Evolutionary conservation across 1,139 yeast genomes (phyloP).

Genomic region (Protomyces arabidopsidicola): DNA sequence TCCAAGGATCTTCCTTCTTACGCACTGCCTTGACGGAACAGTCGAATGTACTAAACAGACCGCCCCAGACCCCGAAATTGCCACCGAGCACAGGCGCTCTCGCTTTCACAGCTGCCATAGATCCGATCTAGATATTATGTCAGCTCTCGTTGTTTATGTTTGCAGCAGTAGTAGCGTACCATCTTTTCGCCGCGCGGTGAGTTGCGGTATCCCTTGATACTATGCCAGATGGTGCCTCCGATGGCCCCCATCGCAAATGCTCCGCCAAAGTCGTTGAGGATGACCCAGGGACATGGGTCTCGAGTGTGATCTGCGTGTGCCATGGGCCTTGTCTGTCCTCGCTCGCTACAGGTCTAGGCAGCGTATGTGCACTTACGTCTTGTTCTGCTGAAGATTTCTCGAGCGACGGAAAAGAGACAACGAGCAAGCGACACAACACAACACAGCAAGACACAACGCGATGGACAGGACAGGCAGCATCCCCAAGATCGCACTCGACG

Average conservation of each 20-base stretch:
- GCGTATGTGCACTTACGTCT: not conserved
- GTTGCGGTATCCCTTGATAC: conserved; percentile 96
- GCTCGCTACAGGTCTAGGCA: too few species aligned
- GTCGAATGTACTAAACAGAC: conserved; percentile 89
- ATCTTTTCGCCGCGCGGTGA: conserved; percentile 79
- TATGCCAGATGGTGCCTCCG: conserved; percentile 98
- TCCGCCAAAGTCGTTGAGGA: conserved; percentile 95
- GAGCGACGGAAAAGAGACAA: not conserved
- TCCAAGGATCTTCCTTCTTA: conserved; percentile 92
- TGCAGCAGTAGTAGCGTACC: not conserved
- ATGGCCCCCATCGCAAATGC: conserved; percentile 89
- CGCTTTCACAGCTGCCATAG: conserved; percentile 83
- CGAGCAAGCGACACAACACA: too few species aligned
- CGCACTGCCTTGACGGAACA: conserved; percentile 93
- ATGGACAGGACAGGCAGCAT: not conserved
- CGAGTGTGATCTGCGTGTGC: conserved; percentile 82
- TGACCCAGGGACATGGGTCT: conserved; percentile 98
- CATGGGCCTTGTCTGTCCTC: not conserved
- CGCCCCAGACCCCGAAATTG: conserved; percentile 99
- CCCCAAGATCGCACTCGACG: conserved; percentile 21
- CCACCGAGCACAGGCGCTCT: conserved; percentile 99
- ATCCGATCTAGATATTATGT: conserved; percentile 64
- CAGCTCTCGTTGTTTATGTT: not conserved
- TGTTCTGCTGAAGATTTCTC: not conserved
- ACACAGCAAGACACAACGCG: not conserved